These are phyloP conservation scores for Vitis hybrid DNA, from an alignment of 177 flowering plant species.

Conservation along the genomic window DNA sequence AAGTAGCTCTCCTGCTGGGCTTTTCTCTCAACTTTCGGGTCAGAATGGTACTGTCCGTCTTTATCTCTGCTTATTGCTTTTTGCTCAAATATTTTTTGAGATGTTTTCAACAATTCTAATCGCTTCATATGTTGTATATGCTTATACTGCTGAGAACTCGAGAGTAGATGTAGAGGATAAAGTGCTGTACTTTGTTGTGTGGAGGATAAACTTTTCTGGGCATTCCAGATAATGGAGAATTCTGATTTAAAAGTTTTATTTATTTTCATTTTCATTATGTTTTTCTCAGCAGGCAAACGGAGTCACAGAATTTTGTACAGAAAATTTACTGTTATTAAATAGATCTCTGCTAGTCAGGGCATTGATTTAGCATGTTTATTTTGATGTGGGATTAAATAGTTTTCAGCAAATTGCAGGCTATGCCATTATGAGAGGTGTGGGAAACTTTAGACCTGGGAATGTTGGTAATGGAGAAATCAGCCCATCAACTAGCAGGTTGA, in stretches of 20 bases:
- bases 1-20: conserved; percentile 53
- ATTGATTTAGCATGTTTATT: background rate
- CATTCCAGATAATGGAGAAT: too few relatives aligned
- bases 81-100: background rate
- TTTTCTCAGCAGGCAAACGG: too few relatives aligned
- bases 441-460: conserved; percentile 22
- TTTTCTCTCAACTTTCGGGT: conserved; percentile 28
- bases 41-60: conserved; percentile 39
- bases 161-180: background rate
- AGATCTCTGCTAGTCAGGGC: background rate
- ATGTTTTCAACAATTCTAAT: too few relatives aligned
- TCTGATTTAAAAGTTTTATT: too few relatives aligned
- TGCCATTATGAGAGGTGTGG: conserved; percentile 27
- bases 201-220: background rate
- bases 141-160: too few relatives aligned
- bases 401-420: conserved; percentile 39
- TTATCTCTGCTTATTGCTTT: background rate
- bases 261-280: too few relatives aligned
- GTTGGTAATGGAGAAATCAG: conserved; percentile 31
- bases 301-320: too few relatives aligned
- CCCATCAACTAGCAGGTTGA: conserved; percentile 29
- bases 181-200: background rate
- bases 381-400: conserved; percentile 3
- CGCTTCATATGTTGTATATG: too few relatives aligned
- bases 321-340: background rate